Percentiles rank a stretch among this genome's conserved stretches.
These are phyloP conservation scores for Anastatica hierochuntica DNA, from an alignment of 345 rosid genomes.

Conservation along the genomic window DNA sequence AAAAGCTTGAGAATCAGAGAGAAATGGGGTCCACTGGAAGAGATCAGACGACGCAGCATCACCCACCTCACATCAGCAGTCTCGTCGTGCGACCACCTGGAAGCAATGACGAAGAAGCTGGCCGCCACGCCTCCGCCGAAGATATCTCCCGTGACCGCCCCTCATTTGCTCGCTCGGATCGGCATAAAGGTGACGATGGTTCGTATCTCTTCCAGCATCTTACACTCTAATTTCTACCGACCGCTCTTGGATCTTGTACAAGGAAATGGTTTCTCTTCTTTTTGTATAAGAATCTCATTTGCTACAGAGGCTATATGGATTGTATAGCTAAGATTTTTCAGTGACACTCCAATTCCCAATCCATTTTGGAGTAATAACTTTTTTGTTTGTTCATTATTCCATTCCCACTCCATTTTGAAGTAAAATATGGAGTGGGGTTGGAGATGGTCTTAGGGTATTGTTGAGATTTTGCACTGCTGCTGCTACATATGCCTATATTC, in stretches of 20 bases:
- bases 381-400: no score
- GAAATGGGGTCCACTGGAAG: slow-evolving; percentile 67
- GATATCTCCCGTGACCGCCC: slow-evolving; percentile 61
- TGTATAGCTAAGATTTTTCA: no score
- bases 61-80: slow-evolving; percentile 72
- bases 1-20: slow-evolving; percentile 14
- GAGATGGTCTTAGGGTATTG: no score
- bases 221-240: not conserved
- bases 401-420: no score
- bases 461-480: not conserved
- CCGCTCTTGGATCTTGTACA: no score
- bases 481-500: no score
- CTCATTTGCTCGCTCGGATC: slow-evolving; percentile 45
- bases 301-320: not conserved
- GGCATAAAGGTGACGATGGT: slow-evolving; percentile 55
- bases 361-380: no score
- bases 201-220: slow-evolving; percentile 19
- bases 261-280: no score
- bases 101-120: slow-evolving; percentile 35
- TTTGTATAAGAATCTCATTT: no score
- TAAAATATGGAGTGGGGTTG: no score
- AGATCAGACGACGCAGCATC: slow-evolving; percentile 51
- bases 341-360: no score
- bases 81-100: slow-evolving; percentile 65
- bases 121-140: slow-evolving; percentile 28